phyloP scores from a whole-genome alignment of 768 basidiomycete species.

The Auriculariales sp. region DNA sequence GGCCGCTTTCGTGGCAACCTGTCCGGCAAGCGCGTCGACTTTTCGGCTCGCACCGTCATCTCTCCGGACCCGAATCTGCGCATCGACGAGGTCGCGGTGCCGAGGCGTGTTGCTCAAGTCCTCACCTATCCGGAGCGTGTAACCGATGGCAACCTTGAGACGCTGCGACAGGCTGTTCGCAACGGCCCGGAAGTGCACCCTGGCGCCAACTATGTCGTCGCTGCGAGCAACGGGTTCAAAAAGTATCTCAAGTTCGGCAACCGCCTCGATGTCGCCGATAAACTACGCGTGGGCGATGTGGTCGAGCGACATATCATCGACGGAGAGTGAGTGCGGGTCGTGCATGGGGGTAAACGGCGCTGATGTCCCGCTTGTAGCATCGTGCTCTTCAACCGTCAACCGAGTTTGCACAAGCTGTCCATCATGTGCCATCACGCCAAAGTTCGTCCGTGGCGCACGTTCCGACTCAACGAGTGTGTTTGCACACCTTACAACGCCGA shows the following conservation, averaged over 20 bases:
- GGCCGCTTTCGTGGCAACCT: conserved; percentile 97
- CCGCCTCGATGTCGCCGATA: conserved; percentile 63
- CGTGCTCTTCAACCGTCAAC: conserved; percentile 96
- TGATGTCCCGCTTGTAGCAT: conserved; percentile 25
- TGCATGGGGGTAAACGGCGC: background rate
- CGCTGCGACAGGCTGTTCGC: conserved; percentile 57
- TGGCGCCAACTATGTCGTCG: conserved; percentile 86
- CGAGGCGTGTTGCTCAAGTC: conserved; percentile 86
- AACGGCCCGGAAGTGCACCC: conserved; percentile 88
- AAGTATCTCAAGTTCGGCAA: conserved; percentile 86
- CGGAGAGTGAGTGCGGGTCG: conserved; percentile 46
- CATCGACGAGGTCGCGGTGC: conserved; percentile 95
- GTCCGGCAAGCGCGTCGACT: conserved; percentile 97
- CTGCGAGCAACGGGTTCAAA: conserved; percentile 65
- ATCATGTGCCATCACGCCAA: conserved; percentile 98
- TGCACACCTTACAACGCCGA: conserved; percentile 99
- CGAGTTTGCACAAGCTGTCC: conserved; percentile 95
- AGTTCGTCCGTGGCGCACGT: conserved; percentile 93
- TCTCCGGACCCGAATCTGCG: conserved; percentile 97
- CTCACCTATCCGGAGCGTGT: conserved; percentile 95
- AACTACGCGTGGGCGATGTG: conserved; percentile 71
- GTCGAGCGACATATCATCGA: conserved; percentile 93
- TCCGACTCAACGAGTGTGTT: conserved; percentile 96
- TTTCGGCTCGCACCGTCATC: conserved; percentile 95
- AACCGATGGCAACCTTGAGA: conserved; percentile 76